Conservation (phyloP, 306 rosid genomes). For the Hippophae gyantsensis region DNA sequence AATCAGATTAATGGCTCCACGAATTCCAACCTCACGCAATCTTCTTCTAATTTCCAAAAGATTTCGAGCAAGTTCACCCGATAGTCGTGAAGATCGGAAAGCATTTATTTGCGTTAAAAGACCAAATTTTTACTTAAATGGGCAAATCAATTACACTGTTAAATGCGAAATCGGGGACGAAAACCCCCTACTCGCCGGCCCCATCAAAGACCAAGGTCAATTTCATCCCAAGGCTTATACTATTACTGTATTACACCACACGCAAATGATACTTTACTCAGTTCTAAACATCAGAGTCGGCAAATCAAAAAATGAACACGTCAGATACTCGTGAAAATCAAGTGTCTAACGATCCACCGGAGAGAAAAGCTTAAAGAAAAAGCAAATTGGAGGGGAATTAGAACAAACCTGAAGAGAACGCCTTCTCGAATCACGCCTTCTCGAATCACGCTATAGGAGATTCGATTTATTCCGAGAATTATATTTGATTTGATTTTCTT, state of each 20-base stretch:
- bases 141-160: no score
- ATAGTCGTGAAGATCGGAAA: neutral
- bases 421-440: slow-evolving; percentile 1
- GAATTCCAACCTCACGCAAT: neutral
- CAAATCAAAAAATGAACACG: neutral
- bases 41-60: neutral
- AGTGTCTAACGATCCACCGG: neutral
- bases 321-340: neutral
- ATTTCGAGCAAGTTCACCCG: neutral
- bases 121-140: no score
- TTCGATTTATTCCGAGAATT: no score
- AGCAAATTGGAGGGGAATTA: neutral
- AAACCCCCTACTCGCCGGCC: no score
- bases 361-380: neutral
- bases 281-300: neutral
- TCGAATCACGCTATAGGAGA: neutral
- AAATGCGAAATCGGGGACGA: no score
- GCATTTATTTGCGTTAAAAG: neutral
- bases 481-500: no score
- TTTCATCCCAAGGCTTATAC: no score
- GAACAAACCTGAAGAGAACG: slow-evolving; percentile 11
- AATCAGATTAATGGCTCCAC: neutral
- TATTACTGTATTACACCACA: no score
- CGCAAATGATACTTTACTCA: no score
- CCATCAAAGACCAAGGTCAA: no score